A percentile compares a stretch with the other conserved stretches of the same genome.
phyloP scores from a whole-genome alignment of 768 basidiomycete species.

The Russula dissimulans region DNA sequence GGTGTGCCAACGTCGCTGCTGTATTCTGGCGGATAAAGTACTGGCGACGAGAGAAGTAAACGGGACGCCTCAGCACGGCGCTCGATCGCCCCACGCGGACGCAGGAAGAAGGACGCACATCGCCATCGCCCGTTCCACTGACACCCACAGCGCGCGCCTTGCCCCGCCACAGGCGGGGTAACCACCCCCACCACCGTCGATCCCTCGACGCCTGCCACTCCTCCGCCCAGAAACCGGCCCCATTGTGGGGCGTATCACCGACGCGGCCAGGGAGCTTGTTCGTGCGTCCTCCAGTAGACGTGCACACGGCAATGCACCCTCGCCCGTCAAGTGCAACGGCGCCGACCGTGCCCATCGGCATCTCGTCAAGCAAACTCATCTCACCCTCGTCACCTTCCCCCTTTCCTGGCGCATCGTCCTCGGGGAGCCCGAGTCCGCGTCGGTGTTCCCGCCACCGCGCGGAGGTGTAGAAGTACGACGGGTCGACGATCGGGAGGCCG shows the following conservation, averaged over 20 bases:
- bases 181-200: conserved; percentile 27
- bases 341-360: conserved; percentile 75
- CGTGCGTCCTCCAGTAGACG: conserved; percentile 75
- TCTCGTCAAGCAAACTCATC: conserved; percentile 37
- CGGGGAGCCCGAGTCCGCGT: conserved; percentile 62
- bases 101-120: not conserved
- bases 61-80: not conserved
- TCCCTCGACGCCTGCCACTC: conserved; percentile 44
- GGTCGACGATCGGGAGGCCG: conserved; percentile 48
- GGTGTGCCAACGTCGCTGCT: conserved; percentile 54
- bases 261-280: conserved; percentile 78
- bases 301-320: conserved; percentile 64
- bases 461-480: conserved; percentile 72
- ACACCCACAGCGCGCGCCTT: conserved; percentile 50
- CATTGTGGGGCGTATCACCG: conserved; percentile 78
- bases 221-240: conserved; percentile 77
- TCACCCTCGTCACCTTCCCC: conserved; percentile 19
- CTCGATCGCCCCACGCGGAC: not conserved
- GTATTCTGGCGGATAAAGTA: conserved; percentile 69
- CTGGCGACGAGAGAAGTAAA: conserved; percentile 28
- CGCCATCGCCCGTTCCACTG: conserved; percentile 72
- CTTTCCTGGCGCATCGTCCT: conserved; percentile 42
- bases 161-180: conserved; percentile 30
- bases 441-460: conserved; percentile 71
- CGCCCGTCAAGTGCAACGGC: conserved; percentile 70